These are phyloP conservation scores for Hypoxylon subgilvum DNA, from an alignment of 495 filamentous ascomycete genomes.

Conservation along the genomic window DNA sequence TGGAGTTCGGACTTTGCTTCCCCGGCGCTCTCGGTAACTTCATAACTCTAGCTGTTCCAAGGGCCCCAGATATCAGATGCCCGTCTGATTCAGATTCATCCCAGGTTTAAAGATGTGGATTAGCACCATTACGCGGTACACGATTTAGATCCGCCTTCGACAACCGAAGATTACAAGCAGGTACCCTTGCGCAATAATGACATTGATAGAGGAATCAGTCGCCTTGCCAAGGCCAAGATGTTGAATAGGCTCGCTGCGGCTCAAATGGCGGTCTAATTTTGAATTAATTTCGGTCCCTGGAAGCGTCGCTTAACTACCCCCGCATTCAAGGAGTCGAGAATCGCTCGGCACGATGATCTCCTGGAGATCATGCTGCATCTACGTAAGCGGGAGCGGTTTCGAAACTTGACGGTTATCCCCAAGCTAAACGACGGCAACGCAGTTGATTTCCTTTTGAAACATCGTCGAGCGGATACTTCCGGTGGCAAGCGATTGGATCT, in stretches of 20 bases:
- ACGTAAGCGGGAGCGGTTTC: constrained; percentile 26
- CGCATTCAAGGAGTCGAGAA: constrained; percentile 10
- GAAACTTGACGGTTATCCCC: constrained; percentile 19
- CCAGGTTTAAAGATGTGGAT: not conserved
- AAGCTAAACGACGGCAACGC: not conserved
- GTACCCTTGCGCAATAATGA: too few species aligned
- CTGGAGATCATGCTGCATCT: constrained; percentile 26
- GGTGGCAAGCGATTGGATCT: too few species aligned
- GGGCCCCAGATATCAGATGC: constrained; percentile 2
- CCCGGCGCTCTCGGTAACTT: too few species aligned
- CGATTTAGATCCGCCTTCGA: too few species aligned
- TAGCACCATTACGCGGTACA: too few species aligned
- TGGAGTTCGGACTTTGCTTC: constrained; percentile 6
- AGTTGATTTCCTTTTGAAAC: constrained; percentile 21
- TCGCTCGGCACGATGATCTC: constrained; percentile 17
- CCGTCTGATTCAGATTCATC: constrained; percentile 12
- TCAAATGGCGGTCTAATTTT: constrained; percentile 32
- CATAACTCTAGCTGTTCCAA: constrained; percentile 16
- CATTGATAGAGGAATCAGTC: constrained; percentile 7
- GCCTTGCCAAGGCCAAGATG: constrained; percentile 18
- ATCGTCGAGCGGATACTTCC: too few species aligned
- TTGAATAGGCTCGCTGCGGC: constrained; percentile 16
- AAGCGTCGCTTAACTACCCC: not conserved
- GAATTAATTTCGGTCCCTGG: constrained; percentile 1
- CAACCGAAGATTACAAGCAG: too few species aligned